Base-by-base conservation (phyloP, 2,329 filamentous ascomycete genomes). In the Paecilomyces fulvus region DNA sequence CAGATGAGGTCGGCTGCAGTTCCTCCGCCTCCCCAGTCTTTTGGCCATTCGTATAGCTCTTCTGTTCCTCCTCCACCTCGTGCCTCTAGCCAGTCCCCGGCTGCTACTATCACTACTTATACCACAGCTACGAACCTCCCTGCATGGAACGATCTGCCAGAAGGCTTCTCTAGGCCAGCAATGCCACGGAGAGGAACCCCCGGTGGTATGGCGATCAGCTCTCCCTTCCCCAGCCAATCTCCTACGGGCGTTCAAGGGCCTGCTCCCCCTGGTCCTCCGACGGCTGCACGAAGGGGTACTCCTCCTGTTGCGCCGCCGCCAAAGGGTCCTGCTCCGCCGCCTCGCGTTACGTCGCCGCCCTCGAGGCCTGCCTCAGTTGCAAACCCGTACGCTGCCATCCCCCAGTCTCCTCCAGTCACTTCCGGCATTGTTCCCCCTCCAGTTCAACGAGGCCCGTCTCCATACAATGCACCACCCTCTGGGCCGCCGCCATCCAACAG, bases 131-230 rank as follows among this genome's bases (percentile, higher is more conserved):
- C 85, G 67, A 87, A 88, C 61, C 86, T 86, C 60, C 83, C 86
- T 28, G 88, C 89, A 64, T 99, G 94, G 94, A 99, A 99, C 64
- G 94, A 99, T 72, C 87, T 95, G 53, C 94, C 94, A 1, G 82
- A 96, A 65, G 88, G 76, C 56, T 85, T 97, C 50, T 80, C 83
- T 50, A 90, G 92, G 76, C 77, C 82, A 55, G 80, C 87, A n/a
- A 81, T 83, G 12, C 81, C 86, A 21, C 85, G 92, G 62, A 84
- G 87, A 68, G 80, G 80, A 50, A 96, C 92, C 0, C 90, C 92
- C 2, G 84, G 80, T 55, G 77, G 84, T 20, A 67, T 68, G 30
- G 68, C 84, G 53, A 84, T 91, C 53, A 83, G 80, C n/a, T 84
- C 88, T 17, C 89, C 90, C 8, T 95, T 94, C 77, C 81, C 84